Conservation (phyloP, 768 basidiomycete species). For the Amanita thiersii region DNA sequence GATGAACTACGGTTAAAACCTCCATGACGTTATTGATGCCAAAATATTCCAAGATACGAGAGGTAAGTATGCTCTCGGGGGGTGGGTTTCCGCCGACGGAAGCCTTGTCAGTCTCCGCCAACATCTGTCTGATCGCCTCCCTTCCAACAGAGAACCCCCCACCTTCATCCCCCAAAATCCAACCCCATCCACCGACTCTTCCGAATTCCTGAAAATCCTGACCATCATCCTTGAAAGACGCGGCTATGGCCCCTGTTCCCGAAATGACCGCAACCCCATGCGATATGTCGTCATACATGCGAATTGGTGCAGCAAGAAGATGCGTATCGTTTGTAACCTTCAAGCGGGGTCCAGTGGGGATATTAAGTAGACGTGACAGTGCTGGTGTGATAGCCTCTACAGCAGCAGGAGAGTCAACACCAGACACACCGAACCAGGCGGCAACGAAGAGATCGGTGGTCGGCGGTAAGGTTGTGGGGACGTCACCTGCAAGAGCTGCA, state of each 20-base stretch:
- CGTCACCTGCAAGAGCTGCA: constrained; percentile 25
- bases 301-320: constrained; percentile 75
- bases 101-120: constrained; percentile 44
- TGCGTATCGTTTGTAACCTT: constrained; percentile 76
- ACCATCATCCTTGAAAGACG: constrained; percentile 45
- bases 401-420: constrained; percentile 67
- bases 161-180: constrained; percentile 81
- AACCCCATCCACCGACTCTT: constrained; percentile 75
- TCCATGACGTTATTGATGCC: constrained; percentile 51
- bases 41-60: constrained; percentile 45
- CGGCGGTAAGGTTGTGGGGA: constrained; percentile 26
- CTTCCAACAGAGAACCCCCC: constrained; percentile 76
- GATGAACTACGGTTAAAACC: constrained; percentile 55
- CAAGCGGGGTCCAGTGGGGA: constrained; percentile 48
- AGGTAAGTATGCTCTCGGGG: constrained; percentile 30
- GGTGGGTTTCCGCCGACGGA: constrained; percentile 27
- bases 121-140: constrained; percentile 63
- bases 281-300: constrained; percentile 46
- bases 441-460: constrained; percentile 39
- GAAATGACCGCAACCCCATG: constrained; percentile 68
- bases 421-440: constrained; percentile 81
- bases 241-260: constrained; percentile 76
- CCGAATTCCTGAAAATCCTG: constrained; percentile 51
- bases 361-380: constrained; percentile 47
- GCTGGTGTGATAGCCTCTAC: constrained; percentile 44